Evolutionary conservation across 495 filamentous ascomycete species (phyloP).

Genomic region (Achaetomiella virescens): DNA sequence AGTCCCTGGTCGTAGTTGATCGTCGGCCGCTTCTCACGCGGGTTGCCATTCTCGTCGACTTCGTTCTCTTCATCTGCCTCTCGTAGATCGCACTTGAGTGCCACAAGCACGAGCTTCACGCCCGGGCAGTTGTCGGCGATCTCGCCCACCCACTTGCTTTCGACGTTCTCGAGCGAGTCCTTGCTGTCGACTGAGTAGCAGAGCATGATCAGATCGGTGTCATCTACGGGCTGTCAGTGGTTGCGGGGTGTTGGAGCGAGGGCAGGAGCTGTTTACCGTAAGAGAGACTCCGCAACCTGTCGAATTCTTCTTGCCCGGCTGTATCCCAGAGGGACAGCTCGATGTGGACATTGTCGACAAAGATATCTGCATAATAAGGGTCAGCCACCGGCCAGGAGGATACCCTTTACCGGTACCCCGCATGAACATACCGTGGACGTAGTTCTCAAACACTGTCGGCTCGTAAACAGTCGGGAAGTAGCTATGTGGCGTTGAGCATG

Average conservation of each 20-base stretch:
- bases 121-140: slow-evolving; percentile 96
- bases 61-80: slow-evolving; percentile 56
- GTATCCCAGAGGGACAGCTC: slow-evolving; percentile 98
- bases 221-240: slow-evolving; percentile 40
- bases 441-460: slow-evolving; percentile 98
- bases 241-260: neutral
- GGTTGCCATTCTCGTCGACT: slow-evolving; percentile 34
- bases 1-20: slow-evolving; percentile 91
- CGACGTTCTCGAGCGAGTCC: slow-evolving; percentile 95
- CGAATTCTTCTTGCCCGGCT: slow-evolving; percentile 98
- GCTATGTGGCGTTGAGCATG: slow-evolving; percentile 36
- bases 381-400: slow-evolving; percentile 3
- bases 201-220: slow-evolving; percentile 97
- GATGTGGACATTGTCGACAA: slow-evolving; percentile 93
- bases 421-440: slow-evolving; percentile 75
- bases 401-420: neutral
- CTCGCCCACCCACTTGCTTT: slow-evolving; percentile 95
- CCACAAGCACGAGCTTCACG: slow-evolving; percentile 91
- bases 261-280: slow-evolving; percentile 51
- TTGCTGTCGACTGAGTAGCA: slow-evolving; percentile 96
- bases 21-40: slow-evolving; percentile 59
- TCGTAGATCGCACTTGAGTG: slow-evolving; percentile 92
- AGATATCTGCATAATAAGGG: slow-evolving; percentile 62
- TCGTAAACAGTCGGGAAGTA: slow-evolving; percentile 99
- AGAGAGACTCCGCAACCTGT: slow-evolving; percentile 86